Evolutionary conservation across 768 basidiomycete genomes (phyloP).

Genomic region (Leucosporidium creatinivorum): DNA sequence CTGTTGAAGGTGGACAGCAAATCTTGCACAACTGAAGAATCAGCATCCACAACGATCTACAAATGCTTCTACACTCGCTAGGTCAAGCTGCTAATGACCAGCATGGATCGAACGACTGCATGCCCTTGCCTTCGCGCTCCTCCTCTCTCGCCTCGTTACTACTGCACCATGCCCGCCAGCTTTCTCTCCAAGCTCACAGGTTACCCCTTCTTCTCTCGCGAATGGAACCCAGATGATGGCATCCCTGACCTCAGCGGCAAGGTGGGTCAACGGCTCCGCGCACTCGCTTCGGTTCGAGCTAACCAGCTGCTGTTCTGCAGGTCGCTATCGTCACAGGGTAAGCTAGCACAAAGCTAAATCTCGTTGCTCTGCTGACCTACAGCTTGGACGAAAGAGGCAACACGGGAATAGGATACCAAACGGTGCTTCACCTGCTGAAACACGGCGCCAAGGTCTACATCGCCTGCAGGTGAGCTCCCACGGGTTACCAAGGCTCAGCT

Average conservation of each 20-base stretch:
- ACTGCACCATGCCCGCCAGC: neutral
- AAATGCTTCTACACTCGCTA: too few species aligned
- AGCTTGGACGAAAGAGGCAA: neutral
- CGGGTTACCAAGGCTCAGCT: too few species aligned
- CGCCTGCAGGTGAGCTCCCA: constrained; percentile 12
- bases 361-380: neutral
- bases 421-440: constrained; percentile 12
- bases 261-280: neutral
- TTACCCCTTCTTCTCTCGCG: neutral
- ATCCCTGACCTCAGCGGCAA: constrained; percentile 28
- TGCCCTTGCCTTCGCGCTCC: too few species aligned
- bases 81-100: too few species aligned
- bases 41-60: too few species aligned
- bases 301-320: neutral
- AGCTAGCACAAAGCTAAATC: neutral
- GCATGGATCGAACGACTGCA: too few species aligned
- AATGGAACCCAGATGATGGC: constrained; percentile 4
- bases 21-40: too few species aligned
- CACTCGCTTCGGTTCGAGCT: neutral
- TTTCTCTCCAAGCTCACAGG: neutral
- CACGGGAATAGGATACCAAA: constrained; percentile 28
- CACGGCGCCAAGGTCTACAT: constrained; percentile 33
- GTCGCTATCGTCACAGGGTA: constrained; percentile 28
- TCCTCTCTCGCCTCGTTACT: too few species aligned
- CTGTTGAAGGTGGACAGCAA: too few species aligned